phyloP scores from a whole-genome alignment of 805 yeast genomes.

The Metschnikowia cubensis region DNA sequence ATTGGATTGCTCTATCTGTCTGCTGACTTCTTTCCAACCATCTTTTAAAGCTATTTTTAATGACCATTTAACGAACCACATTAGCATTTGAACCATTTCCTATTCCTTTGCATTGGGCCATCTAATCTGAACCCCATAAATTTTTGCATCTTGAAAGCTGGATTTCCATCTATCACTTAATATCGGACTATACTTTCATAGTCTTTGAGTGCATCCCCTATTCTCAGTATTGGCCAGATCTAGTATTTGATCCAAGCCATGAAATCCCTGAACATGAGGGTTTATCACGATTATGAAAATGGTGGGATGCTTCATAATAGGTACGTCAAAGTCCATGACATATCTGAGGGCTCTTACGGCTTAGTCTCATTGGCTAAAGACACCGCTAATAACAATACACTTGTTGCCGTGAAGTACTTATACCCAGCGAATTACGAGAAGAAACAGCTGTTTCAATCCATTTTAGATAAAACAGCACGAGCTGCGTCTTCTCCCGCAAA shows the following conservation, averaged over 20 bases:
- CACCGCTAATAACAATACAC: slow-evolving; percentile 36
- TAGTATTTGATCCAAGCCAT: background rate
- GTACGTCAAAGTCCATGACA: slow-evolving; percentile 65
- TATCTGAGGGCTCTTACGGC: slow-evolving; percentile 93
- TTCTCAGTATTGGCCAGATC: background rate
- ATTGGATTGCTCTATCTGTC: background rate
- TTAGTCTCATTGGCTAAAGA: slow-evolving; percentile 86
- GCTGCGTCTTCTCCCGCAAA: slow-evolving; percentile 37
- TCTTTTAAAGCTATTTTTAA: slow-evolving; percentile 1
- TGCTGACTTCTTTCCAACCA: background rate
- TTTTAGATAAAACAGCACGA: slow-evolving; percentile 18
- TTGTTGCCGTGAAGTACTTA: slow-evolving; percentile 85
- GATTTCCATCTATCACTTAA: background rate
- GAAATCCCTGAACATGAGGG: slow-evolving; percentile 28
- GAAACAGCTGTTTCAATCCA: slow-evolving; percentile 18
- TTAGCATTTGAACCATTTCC: slow-evolving; percentile 3
- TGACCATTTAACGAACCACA: slow-evolving; percentile 4
- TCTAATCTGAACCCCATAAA: background rate
- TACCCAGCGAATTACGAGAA: slow-evolving; percentile 49
- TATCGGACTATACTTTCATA: background rate
- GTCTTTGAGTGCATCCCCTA: background rate
- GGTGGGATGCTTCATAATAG: slow-evolving; percentile 52
- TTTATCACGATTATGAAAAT: slow-evolving; percentile 35
- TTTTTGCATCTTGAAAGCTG: background rate
- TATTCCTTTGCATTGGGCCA: slow-evolving; percentile 1